These are phyloP conservation scores for Aspergillus chevalieri DNA, from an alignment of 2,329 filamentous ascomycete species.

Conservation along the genomic window DNA sequence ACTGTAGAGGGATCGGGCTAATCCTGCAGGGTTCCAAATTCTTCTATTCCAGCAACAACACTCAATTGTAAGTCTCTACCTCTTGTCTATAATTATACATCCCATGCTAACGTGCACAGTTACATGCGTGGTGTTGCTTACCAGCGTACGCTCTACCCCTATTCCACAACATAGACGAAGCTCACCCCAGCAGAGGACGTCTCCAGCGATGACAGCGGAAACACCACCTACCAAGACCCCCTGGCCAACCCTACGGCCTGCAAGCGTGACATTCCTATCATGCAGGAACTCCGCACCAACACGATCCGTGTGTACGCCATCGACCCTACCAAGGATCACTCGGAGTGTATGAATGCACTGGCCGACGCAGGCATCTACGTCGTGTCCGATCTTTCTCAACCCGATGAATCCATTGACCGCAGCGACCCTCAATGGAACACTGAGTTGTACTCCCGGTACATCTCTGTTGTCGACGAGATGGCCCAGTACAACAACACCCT, in stretches of 20 bases:
- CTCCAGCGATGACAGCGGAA: constrained; percentile 44
- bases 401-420: constrained; percentile 74
- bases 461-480: constrained; percentile 70
- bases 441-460: constrained; percentile 70
- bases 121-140: constrained; percentile 91
- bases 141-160: constrained; percentile 50
- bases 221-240: constrained; percentile 66
- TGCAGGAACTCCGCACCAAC: constrained; percentile 76
- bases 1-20: background rate
- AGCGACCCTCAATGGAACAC: constrained; percentile 69
- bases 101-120: constrained; percentile 39
- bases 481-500: constrained; percentile 78
- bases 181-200: constrained; percentile 49
- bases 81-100: constrained; percentile 40
- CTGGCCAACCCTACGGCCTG: constrained; percentile 65
- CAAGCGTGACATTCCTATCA: constrained; percentile 73
- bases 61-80: constrained; percentile 56
- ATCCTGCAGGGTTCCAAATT: constrained; percentile 64
- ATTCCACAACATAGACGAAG: constrained; percentile 3
- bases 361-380: constrained; percentile 85
- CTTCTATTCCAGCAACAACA: constrained; percentile 74
- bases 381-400: constrained; percentile 79
- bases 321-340: constrained; percentile 69
- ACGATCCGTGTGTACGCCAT: constrained; percentile 88
- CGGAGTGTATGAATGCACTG: constrained; percentile 73